These are phyloP conservation scores for Oldenlandia corymbosa DNA, from an alignment of 257 asterid genomes.

Conservation along the genomic window DNA sequence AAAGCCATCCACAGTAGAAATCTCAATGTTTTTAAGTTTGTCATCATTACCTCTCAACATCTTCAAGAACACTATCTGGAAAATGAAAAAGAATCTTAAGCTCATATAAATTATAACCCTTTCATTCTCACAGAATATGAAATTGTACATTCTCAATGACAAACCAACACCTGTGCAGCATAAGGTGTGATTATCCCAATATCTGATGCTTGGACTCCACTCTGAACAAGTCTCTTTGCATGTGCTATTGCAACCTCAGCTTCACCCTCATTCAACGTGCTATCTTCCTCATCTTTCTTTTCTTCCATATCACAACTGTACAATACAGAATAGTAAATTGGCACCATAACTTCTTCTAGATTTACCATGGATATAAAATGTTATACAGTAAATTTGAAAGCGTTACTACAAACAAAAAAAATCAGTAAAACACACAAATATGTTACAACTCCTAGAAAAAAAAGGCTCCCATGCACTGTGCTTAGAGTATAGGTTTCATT, in stretches of 20 bases:
- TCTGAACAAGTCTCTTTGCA: conserved; percentile 77
- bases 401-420: neutral
- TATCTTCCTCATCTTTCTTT: conserved; percentile 94
- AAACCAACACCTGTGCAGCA: conserved; percentile 75
- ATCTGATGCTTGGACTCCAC: conserved; percentile 74
- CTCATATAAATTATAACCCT: neutral
- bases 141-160: conserved; percentile 4
- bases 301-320: conserved; percentile 97
- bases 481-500: neutral
- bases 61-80: conserved; percentile 84
- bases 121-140: conserved; percentile 12
- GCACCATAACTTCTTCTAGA: neutral
- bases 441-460: too few species aligned
- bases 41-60: conserved; percentile 68
- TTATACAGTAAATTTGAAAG: neutral
- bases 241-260: conserved; percentile 87
- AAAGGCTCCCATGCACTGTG: neutral
- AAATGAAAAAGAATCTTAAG: neutral
- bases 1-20: conserved; percentile 97
- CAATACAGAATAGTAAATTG: neutral
- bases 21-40: conserved; percentile 76
- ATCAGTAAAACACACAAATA: neutral
- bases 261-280: conserved; percentile 91
- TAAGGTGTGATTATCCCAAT: conserved; percentile 89
- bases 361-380: neutral